These are phyloP conservation scores for Cyclostephanos tholiformis DNA, from an alignment of 108 stramenopile species.

Conservation along the genomic window DNA sequence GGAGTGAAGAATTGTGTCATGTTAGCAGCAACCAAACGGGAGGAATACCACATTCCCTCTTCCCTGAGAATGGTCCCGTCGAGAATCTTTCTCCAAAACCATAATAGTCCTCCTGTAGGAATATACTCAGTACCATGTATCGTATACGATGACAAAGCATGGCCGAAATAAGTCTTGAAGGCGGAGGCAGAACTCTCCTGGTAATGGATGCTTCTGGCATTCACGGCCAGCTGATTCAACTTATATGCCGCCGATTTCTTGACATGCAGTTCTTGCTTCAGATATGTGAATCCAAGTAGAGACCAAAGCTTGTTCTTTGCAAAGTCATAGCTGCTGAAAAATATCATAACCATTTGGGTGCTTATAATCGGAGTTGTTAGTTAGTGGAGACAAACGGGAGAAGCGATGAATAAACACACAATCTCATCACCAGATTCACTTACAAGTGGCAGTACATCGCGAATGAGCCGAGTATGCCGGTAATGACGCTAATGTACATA, in stretches of 20 bases:
- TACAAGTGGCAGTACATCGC: too few species aligned
- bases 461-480: too few species aligned
- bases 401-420: too few species aligned
- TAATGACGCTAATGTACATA: too few species aligned
- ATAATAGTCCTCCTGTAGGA: slow-evolving; percentile 45
- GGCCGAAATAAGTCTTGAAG: slow-evolving; percentile 38
- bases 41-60: slow-evolving; percentile 42
- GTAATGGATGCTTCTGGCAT: slow-evolving; percentile 28
- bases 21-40: too few species aligned
- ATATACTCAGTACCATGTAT: slow-evolving; percentile 24
- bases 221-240: slow-evolving; percentile 27
- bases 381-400: too few species aligned
- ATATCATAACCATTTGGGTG: too few species aligned
- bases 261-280: slow-evolving; percentile 8
- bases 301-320: too few species aligned
- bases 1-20: slow-evolving; percentile 14
- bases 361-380: too few species aligned
- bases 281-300: too few species aligned
- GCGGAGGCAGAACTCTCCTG: slow-evolving; percentile 6
- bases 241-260: slow-evolving; percentile 48
- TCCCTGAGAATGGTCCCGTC: slow-evolving; percentile 29
- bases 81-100: slow-evolving; percentile 39
- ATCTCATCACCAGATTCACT: too few species aligned
- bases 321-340: too few species aligned
- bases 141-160: slow-evolving; percentile 34